Conservation (phyloP, 345 rosid genomes). For the Citrus unshiu region DNA sequence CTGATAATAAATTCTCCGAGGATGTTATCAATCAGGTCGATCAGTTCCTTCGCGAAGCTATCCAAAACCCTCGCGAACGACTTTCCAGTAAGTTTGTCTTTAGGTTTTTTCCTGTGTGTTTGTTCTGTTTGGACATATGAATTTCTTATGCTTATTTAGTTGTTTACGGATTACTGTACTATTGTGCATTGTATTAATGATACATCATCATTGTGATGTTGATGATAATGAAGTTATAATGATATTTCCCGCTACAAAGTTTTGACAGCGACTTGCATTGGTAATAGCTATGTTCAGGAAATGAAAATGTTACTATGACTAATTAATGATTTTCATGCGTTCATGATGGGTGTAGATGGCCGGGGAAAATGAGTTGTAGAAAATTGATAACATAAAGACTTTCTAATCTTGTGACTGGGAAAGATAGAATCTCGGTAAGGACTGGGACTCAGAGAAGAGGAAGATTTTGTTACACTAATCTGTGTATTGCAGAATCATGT, state of each 20-base stretch:
- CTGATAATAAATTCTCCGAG: constrained; percentile 29
- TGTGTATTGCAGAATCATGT: neutral
- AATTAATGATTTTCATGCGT: neutral
- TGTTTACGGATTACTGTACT: neutral
- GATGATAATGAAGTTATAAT: neutral
- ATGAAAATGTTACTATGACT: neutral
- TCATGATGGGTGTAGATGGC: neutral
- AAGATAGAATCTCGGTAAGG: neutral
- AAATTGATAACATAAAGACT: neutral
- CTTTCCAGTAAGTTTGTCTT: constrained; percentile 47
- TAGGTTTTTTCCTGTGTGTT: neutral
- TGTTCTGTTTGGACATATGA: neutral
- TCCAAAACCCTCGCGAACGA: constrained; percentile 78
- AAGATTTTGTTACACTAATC: neutral
- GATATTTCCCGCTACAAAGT: neutral
- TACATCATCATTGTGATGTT: neutral
- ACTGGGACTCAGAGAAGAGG: neutral
- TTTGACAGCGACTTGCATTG: neutral
- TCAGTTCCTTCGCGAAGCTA: constrained; percentile 74
- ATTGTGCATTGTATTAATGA: neutral
- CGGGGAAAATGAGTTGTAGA: neutral
- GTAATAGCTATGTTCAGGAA: neutral
- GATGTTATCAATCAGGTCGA: constrained; percentile 55
- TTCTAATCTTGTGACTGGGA: neutral
- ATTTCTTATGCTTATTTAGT: neutral